Percentiles rank a stretch among this genome's conserved stretches.
Conservation (phyloP, 495 filamentous ascomycete species). For the Aspergillus haitiensis region DNA sequence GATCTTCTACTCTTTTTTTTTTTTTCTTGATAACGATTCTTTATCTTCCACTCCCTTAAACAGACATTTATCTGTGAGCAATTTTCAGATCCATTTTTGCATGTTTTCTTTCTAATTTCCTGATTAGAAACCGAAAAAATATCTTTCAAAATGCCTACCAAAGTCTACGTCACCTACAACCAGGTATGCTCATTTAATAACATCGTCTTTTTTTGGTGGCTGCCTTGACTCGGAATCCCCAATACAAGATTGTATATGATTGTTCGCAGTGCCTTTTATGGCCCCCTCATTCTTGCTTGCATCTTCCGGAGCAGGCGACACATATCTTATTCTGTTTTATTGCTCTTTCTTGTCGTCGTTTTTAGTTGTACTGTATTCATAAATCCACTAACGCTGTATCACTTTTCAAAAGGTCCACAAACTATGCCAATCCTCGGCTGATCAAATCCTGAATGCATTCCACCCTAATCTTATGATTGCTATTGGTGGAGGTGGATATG, state of each 20-base stretch:
- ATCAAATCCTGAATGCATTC: constrained; percentile 77
- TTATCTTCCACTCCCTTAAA: constrained; percentile 2
- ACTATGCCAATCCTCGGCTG: constrained; percentile 83
- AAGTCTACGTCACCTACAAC: constrained; percentile 94
- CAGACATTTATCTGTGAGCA: no score
- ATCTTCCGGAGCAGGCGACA: no score
- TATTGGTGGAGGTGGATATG: constrained; percentile 96
- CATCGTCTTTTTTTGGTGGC: neutral
- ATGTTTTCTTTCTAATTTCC: constrained; percentile 9
- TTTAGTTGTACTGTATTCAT: neutral
- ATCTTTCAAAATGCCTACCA: constrained; percentile 70
- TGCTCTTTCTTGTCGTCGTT: neutral
- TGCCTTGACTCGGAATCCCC: neutral
- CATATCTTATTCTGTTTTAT: neutral
- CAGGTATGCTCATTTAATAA: constrained; percentile 59
- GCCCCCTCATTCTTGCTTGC: no score
- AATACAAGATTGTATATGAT: neutral
- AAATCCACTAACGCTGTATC: constrained; percentile 27
- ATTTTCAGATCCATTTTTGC: neutral
- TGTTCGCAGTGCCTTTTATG: neutral
- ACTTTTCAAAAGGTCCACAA: constrained; percentile 76
- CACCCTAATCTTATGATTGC: constrained; percentile 96
- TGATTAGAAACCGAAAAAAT: neutral
- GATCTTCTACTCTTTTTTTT: constrained; percentile 10
- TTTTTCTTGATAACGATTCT: constrained; percentile 4